These are phyloP conservation scores for Helicostylum pulchrum DNA, from an alignment of 192 early-diverging fungal genomes.

Conservation along the genomic window DNA sequence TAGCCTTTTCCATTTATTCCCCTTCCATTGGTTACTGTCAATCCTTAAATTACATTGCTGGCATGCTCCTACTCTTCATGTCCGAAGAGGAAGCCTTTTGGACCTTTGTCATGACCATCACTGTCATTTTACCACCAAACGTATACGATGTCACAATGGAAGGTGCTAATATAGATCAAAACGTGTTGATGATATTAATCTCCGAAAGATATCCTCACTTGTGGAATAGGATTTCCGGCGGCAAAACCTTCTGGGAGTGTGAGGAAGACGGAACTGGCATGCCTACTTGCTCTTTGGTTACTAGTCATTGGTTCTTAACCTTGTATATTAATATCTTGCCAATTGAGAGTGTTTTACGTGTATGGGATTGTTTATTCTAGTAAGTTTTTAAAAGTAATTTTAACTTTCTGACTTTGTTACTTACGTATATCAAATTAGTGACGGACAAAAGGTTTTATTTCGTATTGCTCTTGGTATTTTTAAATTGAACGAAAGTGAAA, in stretches of 20 bases:
- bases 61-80: conserved; percentile 67
- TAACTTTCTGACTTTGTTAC: no score
- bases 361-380: conserved; percentile 83
- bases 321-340: conserved; percentile 76
- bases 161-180: conserved; percentile 68
- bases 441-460: conserved; percentile 70
- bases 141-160: conserved; percentile 74
- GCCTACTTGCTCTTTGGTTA: conserved; percentile 65
- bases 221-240: conserved; percentile 38
- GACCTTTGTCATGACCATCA: conserved; percentile 68
- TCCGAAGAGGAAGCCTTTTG: conserved; percentile 73
- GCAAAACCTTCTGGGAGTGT: conserved; percentile 40
- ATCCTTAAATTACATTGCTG: conserved; percentile 77
- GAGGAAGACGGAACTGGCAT: conserved; percentile 45
- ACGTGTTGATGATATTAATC: conserved; percentile 52
- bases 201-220: conserved; percentile 46
- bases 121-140: conserved; percentile 67
- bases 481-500: conserved; percentile 58
- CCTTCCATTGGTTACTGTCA: conserved; percentile 83
- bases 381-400: no score
- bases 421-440: conserved; percentile 24
- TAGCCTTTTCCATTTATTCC: conserved; percentile 68
- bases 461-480: conserved; percentile 73
- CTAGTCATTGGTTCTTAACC: conserved; percentile 80
- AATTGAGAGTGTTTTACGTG: conserved; percentile 67